A percentile compares a stretch with the other conserved stretches of the same genome.
Conservation (phyloP, 345 rosid species). For the Chamaenerion angustifolium region DNA sequence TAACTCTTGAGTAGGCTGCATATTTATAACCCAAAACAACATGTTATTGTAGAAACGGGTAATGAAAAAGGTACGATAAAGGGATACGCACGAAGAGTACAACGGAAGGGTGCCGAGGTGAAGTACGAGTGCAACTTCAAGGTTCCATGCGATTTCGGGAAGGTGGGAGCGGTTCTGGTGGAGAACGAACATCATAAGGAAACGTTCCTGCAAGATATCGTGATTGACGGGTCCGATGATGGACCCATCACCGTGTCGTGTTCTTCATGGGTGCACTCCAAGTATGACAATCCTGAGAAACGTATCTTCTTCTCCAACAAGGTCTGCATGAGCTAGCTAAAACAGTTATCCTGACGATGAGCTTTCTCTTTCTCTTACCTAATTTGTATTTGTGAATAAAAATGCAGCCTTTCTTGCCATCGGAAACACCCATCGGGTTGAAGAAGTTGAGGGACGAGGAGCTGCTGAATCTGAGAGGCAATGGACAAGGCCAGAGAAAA, state of each 20-base stretch:
- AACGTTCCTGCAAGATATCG: conserved; percentile 30
- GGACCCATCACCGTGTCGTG: conserved; percentile 24
- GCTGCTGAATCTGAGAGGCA: conserved; percentile 28
- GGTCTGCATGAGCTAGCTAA: conserved; percentile 9
- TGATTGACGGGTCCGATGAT: conserved; percentile 23
- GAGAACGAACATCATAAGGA: conserved; percentile 53
- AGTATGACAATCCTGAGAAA: conserved; percentile 21
- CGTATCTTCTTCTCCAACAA: conserved; percentile 47
- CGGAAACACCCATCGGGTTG: conserved; percentile 40
- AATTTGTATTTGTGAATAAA: too few relatives aligned
- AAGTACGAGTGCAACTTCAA: background rate
- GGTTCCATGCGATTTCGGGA: background rate
- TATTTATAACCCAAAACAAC: too few relatives aligned
- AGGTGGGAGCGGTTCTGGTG: conserved; percentile 33
- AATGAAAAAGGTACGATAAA: too few relatives aligned
- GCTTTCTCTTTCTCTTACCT: too few relatives aligned
- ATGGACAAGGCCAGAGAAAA: conserved; percentile 40
- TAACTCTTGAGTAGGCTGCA: too few relatives aligned
- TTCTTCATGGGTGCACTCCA: conserved; percentile 47
- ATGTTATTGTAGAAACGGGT: too few relatives aligned
- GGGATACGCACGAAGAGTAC: background rate
- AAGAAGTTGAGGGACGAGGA: conserved; percentile 32
- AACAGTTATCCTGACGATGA: too few relatives aligned
- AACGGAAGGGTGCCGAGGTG: background rate
- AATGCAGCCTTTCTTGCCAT: conserved; percentile 37